Conservation (phyloP, 2,329 filamentous ascomycete genomes). For the Xylariaceae sp. region DNA sequence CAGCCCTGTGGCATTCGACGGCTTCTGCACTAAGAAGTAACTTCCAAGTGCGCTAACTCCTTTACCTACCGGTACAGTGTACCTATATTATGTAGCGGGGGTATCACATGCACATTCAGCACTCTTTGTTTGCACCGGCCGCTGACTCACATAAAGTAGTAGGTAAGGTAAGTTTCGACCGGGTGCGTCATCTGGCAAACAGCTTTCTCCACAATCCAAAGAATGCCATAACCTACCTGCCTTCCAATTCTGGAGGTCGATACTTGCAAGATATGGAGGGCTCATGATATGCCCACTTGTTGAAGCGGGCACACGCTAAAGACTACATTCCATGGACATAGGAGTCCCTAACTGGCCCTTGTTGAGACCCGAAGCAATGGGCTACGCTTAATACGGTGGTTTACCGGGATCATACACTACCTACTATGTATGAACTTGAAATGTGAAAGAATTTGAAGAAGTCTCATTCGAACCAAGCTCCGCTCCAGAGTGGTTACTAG, state of each 20-base stretch:
- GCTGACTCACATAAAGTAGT: background rate
- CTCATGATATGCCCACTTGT: too few relatives aligned
- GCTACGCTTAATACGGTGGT: too few relatives aligned
- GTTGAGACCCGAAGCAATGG: too few relatives aligned
- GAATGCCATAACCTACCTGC: background rate
- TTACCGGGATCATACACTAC: too few relatives aligned
- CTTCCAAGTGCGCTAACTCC: background rate
- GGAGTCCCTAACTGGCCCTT: too few relatives aligned
- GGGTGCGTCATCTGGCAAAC: conserved; percentile 17
- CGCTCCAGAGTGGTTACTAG: background rate
- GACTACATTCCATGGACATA: too few relatives aligned
- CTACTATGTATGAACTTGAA: too few relatives aligned
- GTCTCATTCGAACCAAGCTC: background rate
- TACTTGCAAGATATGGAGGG: background rate
- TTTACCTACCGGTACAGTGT: background rate
- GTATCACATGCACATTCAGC: conserved; percentile 3
- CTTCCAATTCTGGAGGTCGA: background rate
- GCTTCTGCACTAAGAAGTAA: background rate
- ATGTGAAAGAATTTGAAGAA: background rate
- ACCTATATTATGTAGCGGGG: background rate
- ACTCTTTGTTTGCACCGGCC: conserved; percentile 1
- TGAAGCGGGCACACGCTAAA: too few relatives aligned
- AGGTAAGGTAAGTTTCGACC: conserved; percentile 8
- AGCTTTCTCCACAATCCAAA: conserved; percentile 1
- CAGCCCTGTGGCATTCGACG: conserved; percentile 14